Evolutionary conservation across 1,284 basidiomycete species (phyloP).

Genomic region (Termitomyces sp.): DNA sequence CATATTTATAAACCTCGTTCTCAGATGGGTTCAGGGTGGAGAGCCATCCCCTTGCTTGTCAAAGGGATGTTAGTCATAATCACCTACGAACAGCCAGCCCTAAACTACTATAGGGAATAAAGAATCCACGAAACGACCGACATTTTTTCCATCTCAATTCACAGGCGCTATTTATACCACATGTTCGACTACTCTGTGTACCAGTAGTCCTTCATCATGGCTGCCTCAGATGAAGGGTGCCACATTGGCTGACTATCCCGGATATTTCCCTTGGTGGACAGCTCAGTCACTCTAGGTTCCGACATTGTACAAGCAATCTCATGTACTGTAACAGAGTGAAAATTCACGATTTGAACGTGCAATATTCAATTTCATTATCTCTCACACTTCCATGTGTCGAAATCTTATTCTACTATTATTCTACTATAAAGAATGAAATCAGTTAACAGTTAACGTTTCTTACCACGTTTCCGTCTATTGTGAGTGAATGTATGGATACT

Average conservation of each 20-base stretch:
- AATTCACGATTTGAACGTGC: neutral
- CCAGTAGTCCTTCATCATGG: slow-evolving; percentile 47
- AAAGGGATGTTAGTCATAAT: too few species aligned
- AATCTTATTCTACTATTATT: neutral
- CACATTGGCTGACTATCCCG: slow-evolving; percentile 58
- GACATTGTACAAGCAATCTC: slow-evolving; percentile 28
- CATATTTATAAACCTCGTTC: too few species aligned
- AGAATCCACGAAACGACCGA: too few species aligned
- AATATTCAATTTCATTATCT: neutral
- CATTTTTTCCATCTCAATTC: slow-evolving; percentile 64
- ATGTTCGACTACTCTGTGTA: slow-evolving; percentile 42
- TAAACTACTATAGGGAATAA: slow-evolving; percentile 28
- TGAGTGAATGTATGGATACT: neutral
- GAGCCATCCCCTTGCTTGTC: too few species aligned
- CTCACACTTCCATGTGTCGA: neutral
- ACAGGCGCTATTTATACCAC: slow-evolving; percentile 48
- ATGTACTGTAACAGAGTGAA: neutral
- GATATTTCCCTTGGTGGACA: slow-evolving; percentile 32
- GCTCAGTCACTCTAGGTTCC: slow-evolving; percentile 62
- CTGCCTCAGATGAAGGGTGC: slow-evolving; percentile 52
- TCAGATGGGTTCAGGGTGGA: too few species aligned
- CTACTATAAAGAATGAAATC: too few species aligned
- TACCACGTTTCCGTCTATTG: neutral
- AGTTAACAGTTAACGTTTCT: too few species aligned
- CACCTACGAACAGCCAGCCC: slow-evolving; percentile 28